phyloP scores from a whole-genome alignment of 768 basidiomycete species.

The Boletus huronensis region DNA sequence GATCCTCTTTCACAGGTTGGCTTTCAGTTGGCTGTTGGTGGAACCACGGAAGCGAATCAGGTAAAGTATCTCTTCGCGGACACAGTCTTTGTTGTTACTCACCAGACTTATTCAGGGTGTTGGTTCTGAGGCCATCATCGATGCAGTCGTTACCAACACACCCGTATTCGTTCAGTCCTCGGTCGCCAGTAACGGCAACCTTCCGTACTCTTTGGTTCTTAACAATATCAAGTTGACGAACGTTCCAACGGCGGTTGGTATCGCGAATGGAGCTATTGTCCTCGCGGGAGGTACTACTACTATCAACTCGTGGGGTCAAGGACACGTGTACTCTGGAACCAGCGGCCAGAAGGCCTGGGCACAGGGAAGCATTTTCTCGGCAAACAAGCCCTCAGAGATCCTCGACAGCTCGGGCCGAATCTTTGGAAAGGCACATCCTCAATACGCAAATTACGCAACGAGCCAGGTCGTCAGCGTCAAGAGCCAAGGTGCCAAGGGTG shows the following conservation, averaged over 20 bases:
- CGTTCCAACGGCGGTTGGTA: slow-evolving; percentile 34
- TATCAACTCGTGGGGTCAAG: slow-evolving; percentile 66
- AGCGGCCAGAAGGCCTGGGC: slow-evolving; percentile 42
- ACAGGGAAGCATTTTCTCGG: slow-evolving; percentile 43
- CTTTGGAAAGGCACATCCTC: slow-evolving; percentile 61
- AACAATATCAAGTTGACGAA: slow-evolving; percentile 35
- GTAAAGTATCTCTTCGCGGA: slow-evolving; percentile 16
- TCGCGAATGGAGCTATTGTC: slow-evolving; percentile 29
- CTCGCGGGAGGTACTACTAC: slow-evolving; percentile 35
- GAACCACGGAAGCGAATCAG: slow-evolving; percentile 29
- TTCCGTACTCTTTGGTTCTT: slow-evolving; percentile 35
- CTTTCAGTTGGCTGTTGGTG: slow-evolving; percentile 44
- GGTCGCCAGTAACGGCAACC: slow-evolving; percentile 21
- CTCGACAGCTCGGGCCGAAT: slow-evolving; percentile 57
- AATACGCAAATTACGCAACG: slow-evolving; percentile 57
- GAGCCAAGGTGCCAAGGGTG: slow-evolving; percentile 66
- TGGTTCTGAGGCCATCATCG: slow-evolving; percentile 43
- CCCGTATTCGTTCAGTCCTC: slow-evolving; percentile 42
- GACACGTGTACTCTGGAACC: slow-evolving; percentile 61
- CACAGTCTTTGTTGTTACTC: neutral
- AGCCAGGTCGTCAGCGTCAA: slow-evolving; percentile 68
- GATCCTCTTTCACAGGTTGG: slow-evolving; percentile 32
- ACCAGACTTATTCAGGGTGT: slow-evolving; percentile 30
- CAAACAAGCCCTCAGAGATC: slow-evolving; percentile 51
- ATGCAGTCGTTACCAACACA: slow-evolving; percentile 45